These are phyloP conservation scores for Ehretia macrophylla DNA, from an alignment of 257 asterid genomes.

Conservation along the genomic window DNA sequence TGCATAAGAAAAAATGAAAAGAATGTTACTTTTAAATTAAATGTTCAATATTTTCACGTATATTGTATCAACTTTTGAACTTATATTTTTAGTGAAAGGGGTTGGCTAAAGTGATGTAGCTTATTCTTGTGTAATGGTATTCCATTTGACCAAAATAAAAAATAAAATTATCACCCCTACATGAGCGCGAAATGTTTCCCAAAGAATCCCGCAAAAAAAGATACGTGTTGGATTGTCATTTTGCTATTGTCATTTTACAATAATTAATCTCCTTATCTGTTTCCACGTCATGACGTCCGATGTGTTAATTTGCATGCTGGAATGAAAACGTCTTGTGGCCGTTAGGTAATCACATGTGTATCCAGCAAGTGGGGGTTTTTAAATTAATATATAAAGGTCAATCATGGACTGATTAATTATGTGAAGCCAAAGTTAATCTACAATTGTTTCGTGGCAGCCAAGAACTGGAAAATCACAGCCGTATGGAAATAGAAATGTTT, in stretches of 20 bases:
- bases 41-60: too few species aligned
- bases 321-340: neutral
- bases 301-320: neutral
- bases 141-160: too few species aligned
- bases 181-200: too few species aligned
- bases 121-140: too few species aligned
- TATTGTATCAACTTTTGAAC: too few species aligned
- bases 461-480: neutral
- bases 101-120: too few species aligned
- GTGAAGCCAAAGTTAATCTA: neutral
- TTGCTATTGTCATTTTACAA: neutral
- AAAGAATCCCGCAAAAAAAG: too few species aligned
- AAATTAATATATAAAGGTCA: neutral
- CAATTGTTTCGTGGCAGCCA: neutral
- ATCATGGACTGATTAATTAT: neutral
- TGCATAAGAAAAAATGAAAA: too few species aligned
- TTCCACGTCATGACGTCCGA: conserved; percentile 3
- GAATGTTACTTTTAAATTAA: too few species aligned
- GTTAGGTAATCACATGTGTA: neutral
- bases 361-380: neutral
- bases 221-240: too few species aligned
- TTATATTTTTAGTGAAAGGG: too few species aligned
- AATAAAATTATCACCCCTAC: too few species aligned
- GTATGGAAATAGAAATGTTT: neutral
- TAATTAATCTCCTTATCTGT: neutral